Evolutionary conservation across 1,284 basidiomycete genomes (phyloP).

Genomic region (Fereydounia khargensis): DNA sequence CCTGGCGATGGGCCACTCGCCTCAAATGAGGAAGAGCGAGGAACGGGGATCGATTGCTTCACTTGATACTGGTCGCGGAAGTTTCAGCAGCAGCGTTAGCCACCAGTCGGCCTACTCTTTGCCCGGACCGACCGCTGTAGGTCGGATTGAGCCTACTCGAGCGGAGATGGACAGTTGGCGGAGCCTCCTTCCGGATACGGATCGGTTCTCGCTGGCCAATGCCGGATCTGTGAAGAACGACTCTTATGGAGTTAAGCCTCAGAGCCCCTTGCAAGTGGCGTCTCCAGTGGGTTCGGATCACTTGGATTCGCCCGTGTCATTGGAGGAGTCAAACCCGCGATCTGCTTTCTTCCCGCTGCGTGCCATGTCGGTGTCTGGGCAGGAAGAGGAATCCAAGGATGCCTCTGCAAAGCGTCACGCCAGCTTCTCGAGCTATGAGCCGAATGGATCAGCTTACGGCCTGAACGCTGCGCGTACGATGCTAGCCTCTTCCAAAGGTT

Average conservation of each 20-base stretch:
- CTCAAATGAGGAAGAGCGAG: too few species aligned
- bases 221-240: not conserved
- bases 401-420: constrained; percentile 23
- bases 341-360: constrained; percentile 18
- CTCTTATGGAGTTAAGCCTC: not conserved
- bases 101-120: constrained; percentile 28
- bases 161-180: constrained; percentile 26
- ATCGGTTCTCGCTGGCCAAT: constrained; percentile 5
- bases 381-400: not conserved
- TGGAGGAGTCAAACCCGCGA: constrained; percentile 14
- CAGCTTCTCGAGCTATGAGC: constrained; percentile 34
- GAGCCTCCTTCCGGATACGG: constrained; percentile 25
- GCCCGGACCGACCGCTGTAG: constrained; percentile 5
- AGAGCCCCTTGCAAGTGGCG: not conserved
- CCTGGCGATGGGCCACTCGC: too few species aligned
- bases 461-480: not conserved
- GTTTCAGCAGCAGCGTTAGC: constrained; percentile 30
- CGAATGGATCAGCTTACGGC: constrained; percentile 11
- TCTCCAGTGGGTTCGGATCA: constrained; percentile 22
- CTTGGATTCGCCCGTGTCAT: constrained; percentile 11
- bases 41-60: constrained; percentile 18
- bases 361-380: constrained; percentile 1
- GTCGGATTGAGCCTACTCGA: constrained; percentile 4
- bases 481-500: too few species aligned
- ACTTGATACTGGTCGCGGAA: constrained; percentile 16